phyloP scores from a whole-genome alignment of 2,329 filamentous ascomycete species.

The Neonectria coccinea region DNA sequence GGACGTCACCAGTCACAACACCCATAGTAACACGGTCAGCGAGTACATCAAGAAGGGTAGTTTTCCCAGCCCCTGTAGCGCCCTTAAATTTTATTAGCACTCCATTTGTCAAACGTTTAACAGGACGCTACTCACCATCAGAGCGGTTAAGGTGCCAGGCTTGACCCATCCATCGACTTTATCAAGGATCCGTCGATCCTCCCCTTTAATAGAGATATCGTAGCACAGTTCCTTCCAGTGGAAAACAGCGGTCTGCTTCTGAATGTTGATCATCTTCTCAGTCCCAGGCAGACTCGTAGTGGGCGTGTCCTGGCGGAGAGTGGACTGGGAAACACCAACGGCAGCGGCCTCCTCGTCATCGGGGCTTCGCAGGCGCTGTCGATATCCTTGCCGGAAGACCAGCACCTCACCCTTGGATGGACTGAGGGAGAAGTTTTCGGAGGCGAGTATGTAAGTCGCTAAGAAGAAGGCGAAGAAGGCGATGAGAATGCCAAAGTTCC shows the following conservation, averaged over 20 bases:
- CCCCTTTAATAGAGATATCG: slow-evolving; percentile 69
- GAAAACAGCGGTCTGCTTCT: slow-evolving; percentile 59
- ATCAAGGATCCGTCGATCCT: slow-evolving; percentile 72
- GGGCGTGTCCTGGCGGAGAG: slow-evolving; percentile 2
- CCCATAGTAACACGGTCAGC: slow-evolving; percentile 68
- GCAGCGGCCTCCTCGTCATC: slow-evolving; percentile 16
- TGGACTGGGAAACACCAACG: neutral
- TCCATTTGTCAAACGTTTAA: too few relatives aligned
- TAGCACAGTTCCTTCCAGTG: slow-evolving; percentile 76
- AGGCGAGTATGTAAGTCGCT: slow-evolving; percentile 68
- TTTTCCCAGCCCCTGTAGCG: slow-evolving; percentile 63
- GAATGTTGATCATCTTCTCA: slow-evolving; percentile 11
- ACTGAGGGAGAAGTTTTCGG: slow-evolving; percentile 68
- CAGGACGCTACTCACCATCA: slow-evolving; percentile 66
- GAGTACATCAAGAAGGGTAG: slow-evolving; percentile 57
- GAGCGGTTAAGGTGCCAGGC: slow-evolving; percentile 76
- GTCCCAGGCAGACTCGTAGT: neutral
- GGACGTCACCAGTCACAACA: slow-evolving; percentile 73
- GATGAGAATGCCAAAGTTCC: slow-evolving; percentile 74
- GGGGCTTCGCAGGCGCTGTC: neutral
- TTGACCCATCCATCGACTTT: slow-evolving; percentile 81
- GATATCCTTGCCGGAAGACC: slow-evolving; percentile 62
- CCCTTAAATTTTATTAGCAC: slow-evolving; percentile 53
- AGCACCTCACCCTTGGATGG: slow-evolving; percentile 73
- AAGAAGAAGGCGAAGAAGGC: slow-evolving; percentile 74